Conservation (phyloP, 73 alveolate genomes). For the Paramecium sexaurelia region DNA sequence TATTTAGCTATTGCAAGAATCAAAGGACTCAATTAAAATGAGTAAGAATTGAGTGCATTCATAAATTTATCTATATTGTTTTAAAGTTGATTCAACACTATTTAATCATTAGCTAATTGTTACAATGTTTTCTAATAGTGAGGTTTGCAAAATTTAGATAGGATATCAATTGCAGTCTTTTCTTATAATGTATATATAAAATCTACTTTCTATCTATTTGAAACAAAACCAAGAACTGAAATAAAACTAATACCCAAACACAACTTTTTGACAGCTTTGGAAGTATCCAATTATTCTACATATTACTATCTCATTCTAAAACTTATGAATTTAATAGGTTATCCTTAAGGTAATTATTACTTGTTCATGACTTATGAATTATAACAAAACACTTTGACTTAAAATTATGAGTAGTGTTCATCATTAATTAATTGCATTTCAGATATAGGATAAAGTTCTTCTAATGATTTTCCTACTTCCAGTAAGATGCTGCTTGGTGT, state of each 20-base stretch:
- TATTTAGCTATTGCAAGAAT: slow-evolving; percentile 15
- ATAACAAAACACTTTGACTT: slow-evolving; percentile 35
- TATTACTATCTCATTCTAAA: slow-evolving; percentile 11
- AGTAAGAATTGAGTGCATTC: not conserved
- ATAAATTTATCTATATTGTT: not conserved
- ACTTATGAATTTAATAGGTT: not conserved
- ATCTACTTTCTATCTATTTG: not conserved
- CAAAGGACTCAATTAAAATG: slow-evolving; percentile 15
- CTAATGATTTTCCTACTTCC: not conserved
- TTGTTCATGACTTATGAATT: not conserved
- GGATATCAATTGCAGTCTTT: slow-evolving; percentile 14
- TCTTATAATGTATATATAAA: not conserved
- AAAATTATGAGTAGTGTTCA: not conserved
- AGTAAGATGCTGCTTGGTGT: not conserved
- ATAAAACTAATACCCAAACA: slow-evolving; percentile 30
- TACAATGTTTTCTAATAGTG: not conserved
- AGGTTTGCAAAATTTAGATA: slow-evolving; percentile 21
- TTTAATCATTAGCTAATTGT: not conserved
- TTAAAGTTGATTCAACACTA: not conserved
- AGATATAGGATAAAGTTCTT: slow-evolving; percentile 8
- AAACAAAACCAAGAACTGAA: not conserved
- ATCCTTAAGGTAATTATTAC: not conserved
- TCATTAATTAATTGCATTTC: slow-evolving; percentile 22
- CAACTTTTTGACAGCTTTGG: not conserved
- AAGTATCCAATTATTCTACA: not conserved